phyloP scores from a whole-genome alignment of 176 grass and related monocot species.

The Secale cereale region DNA sequence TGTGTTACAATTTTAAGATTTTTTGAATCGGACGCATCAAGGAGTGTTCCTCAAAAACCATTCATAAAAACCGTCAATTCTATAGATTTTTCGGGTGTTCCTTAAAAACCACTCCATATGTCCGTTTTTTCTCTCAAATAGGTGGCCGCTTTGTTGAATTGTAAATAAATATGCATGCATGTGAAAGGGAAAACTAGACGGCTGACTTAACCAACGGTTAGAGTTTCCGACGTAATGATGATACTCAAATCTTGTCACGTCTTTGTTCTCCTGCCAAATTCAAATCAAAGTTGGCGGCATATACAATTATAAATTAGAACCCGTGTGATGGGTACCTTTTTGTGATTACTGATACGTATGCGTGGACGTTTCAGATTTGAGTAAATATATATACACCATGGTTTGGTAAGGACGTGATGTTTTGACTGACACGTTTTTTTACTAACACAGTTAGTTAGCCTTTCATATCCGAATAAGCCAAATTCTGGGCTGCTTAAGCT shows the following conservation, averaged over 20 bases:
- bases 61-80: too few relatives aligned
- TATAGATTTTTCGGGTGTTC: too few relatives aligned
- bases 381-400: not conserved
- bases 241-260: not conserved
- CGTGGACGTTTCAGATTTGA: not conserved
- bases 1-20: too few relatives aligned
- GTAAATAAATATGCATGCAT: not conserved
- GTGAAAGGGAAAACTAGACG: not conserved
- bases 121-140: too few relatives aligned
- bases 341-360: not conserved
- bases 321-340: not conserved
- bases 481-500: not conserved
- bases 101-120: not conserved
- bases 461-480: conserved; percentile 2
- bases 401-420: conserved; percentile 1
- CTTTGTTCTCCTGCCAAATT: not conserved
- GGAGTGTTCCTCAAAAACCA: too few relatives aligned
- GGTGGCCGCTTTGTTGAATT: not conserved
- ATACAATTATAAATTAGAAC: not conserved
- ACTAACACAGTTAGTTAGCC: conserved; percentile 19
- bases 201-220: not conserved
- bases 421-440: conserved; percentile 13
- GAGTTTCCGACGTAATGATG: not conserved
- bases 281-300: conserved; percentile 15
- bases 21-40: too few relatives aligned